These are phyloP conservation scores for Cynanchum wilfordii DNA, from an alignment of 257 asterid species.

Conservation along the genomic window DNA sequence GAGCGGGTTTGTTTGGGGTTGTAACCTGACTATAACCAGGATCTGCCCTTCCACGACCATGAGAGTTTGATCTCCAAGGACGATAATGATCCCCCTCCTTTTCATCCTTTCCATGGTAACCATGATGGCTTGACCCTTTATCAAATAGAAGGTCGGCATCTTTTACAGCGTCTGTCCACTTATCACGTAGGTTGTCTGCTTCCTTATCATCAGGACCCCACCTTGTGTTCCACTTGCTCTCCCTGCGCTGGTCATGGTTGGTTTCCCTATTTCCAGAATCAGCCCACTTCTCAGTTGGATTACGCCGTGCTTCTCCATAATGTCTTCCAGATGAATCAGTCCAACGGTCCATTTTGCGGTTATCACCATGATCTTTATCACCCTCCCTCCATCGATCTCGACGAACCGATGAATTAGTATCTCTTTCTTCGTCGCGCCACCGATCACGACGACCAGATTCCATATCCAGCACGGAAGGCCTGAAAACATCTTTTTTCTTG, in stretches of 20 bases:
- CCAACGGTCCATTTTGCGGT: constrained; percentile 66
- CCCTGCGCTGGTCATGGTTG: constrained; percentile 77
- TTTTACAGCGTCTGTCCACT: constrained; percentile 62
- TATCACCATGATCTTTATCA: constrained; percentile 60
- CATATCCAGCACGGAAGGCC: constrained; percentile 85
- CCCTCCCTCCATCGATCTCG: constrained; percentile 93
- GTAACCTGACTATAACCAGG: constrained; percentile 46
- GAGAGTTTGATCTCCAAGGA: constrained; percentile 77
- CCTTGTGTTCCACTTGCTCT: constrained; percentile 89
- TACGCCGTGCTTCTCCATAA: constrained; percentile 70
- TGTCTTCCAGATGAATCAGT: constrained; percentile 66
- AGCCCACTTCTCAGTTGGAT: constrained; percentile 60
- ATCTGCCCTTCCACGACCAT: constrained; percentile 73
- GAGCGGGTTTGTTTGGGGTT: constrained; percentile 50
- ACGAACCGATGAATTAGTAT: constrained; percentile 61
- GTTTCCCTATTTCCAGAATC: constrained; percentile 69
- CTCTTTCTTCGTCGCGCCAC: constrained; percentile 99
- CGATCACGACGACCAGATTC: constrained; percentile 76
- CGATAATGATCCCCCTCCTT: constrained; percentile 72
- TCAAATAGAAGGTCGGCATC: constrained; percentile 53
- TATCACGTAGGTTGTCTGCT: constrained; percentile 48
- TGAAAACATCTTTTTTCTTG: constrained; percentile 82
- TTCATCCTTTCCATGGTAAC: constrained; percentile 71
- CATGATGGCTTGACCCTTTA: constrained; percentile 42
- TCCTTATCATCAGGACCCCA: constrained; percentile 91